Percentiles rank a stretch among this genome's conserved stretches.
These are phyloP conservation scores for Phytopythium oedochilum DNA, from an alignment of 352 stramenopile species.

Conservation along the genomic window DNA sequence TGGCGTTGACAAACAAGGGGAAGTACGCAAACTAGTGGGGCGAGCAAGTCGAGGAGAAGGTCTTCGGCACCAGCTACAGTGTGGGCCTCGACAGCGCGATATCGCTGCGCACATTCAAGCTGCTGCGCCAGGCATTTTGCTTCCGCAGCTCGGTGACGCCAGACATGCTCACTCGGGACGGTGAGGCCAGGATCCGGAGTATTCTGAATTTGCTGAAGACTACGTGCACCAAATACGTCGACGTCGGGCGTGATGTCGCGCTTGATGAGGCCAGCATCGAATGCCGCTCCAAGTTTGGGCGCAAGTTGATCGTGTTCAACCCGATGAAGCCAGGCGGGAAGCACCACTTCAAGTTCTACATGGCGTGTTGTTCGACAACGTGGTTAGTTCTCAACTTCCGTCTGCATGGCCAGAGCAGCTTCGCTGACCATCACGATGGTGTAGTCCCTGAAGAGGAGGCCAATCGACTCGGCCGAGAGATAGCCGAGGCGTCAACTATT, in stretches of 20 bases:
- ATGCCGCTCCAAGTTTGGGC: conserved; percentile 17
- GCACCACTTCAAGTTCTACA: conserved; percentile 32
- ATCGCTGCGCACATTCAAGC: conserved; percentile 14
- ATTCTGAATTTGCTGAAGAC: no score
- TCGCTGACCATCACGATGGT: conserved; percentile 14
- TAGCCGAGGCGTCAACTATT: no score
- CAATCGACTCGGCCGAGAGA: no score
- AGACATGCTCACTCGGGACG: conserved; percentile 13
- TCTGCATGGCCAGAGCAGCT: conserved; percentile 15
- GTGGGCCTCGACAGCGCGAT: conserved; percentile 11
- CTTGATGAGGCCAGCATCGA: conserved; percentile 22
- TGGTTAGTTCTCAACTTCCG: conserved; percentile 24
- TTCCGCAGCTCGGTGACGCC: conserved; percentile 6
- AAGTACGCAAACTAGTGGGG: conserved; percentile 25
- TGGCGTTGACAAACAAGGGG: conserved; percentile 19
- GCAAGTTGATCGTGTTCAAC: conserved; percentile 24
- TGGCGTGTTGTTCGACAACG: conserved; percentile 19
- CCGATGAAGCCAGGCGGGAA: conserved; percentile 21
- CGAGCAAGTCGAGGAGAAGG: conserved; percentile 12
- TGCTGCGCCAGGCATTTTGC: conserved; percentile 12
- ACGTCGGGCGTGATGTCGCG: conserved; percentile 15
- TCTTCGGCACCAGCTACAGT: conserved; percentile 1
- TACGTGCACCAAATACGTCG: no score
- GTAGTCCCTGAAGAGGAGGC: background rate
- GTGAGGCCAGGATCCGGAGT: background rate